Base-by-base conservation (phyloP, 2,329 filamentous ascomycete genomes). In the Dendryphion nanum region DNA sequence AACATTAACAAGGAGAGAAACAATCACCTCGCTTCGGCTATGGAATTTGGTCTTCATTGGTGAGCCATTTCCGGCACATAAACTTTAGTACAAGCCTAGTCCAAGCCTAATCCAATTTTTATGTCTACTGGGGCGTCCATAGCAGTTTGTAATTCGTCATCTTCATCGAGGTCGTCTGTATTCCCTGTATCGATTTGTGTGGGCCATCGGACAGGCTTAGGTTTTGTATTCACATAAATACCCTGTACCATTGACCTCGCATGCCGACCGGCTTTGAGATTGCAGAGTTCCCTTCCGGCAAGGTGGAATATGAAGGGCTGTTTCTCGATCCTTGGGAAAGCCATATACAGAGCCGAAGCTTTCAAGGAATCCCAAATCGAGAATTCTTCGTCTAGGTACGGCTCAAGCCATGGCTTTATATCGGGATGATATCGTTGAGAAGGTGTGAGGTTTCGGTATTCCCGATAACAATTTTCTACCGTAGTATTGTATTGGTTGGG, bases 311-410 rank as follows among this genome's bases (percentile, higher is more conserved):
- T 56, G 19, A 73, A 63, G 0, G 45, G 45, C 5, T 24, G 20
- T 12, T 49, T 48, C n/a, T 26, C n/a, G n/a, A 10, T n/a, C 3
- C 44, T 44, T 4, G 54, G 49, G 14, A 58, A 58, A 0, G 34
- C 41, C 4, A 47, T 47, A 19, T 68, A 70, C 2, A 73, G 37
- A 1, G 66, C 54, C 1, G 72, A 75, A 2, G 74, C 74, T 31
- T 67, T 70, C 5, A 77, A 48, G 0, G 66, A 42, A 1, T 70
- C 63, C 75, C 75, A 78, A 0, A 49, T 6, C 6, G 44, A 46
- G 15, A 43, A 42, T 2, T 41, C 30, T 3, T 38, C 34, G 4
- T 24, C 45, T 16, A 15, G 62, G 31, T 37, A 47, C 5, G 16
- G 42, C 37, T 45, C 40, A 0, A 57, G 17, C 42, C 44, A 50